phyloP scores from a whole-genome alignment of 2,329 filamentous ascomycete species.

The Aspergillus piperis region DNA sequence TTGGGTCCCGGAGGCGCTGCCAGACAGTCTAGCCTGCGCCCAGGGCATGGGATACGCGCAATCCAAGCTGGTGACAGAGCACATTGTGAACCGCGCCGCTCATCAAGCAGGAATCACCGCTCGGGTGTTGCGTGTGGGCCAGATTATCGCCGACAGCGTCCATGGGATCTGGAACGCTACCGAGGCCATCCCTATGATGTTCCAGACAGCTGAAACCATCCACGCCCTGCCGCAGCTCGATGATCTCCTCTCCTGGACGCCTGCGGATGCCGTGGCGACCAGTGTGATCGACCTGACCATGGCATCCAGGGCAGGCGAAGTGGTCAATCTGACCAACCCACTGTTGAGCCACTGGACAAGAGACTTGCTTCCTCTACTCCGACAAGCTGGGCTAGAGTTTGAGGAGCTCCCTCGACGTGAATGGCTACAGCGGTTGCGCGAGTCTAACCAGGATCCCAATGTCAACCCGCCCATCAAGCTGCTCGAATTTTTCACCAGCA shows the following conservation, averaged over 20 bases:
- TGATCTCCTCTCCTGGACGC: conserved; percentile 47
- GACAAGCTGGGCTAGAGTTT: conserved; percentile 45
- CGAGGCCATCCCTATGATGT: conserved; percentile 52
- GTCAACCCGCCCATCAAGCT: conserved; percentile 56
- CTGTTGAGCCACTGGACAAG: conserved; percentile 41
- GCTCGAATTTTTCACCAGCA: conserved; percentile 54
- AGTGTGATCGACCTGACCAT: conserved; percentile 34
- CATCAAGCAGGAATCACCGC: conserved; percentile 16
- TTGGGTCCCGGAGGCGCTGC: conserved; percentile 37
- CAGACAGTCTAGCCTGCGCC: conserved; percentile 35
- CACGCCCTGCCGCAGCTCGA: conserved; percentile 49
- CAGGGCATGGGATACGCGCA: conserved; percentile 45
- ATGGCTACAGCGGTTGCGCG: conserved; percentile 41
- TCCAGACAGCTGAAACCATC: conserved; percentile 49
- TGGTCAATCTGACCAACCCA: conserved; percentile 54
- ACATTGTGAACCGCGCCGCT: conserved; percentile 27
- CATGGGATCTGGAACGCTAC: conserved; percentile 20
- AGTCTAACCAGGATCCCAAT: conserved; percentile 50
- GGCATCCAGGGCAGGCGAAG: conserved; percentile 13
- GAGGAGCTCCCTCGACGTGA: conserved; percentile 26
- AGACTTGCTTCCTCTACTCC: conserved; percentile 57
- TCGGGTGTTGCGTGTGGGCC: conserved; percentile 34
- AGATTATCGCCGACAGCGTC: conserved; percentile 33
- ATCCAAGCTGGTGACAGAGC: conserved; percentile 39
- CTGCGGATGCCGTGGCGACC: conserved; percentile 45